Evolutionary conservation across 2,329 filamentous ascomycete genomes (phyloP), one percentile per base, ranked within the genome.

Genomic region (Colletotrichum tropicale): DNA sequence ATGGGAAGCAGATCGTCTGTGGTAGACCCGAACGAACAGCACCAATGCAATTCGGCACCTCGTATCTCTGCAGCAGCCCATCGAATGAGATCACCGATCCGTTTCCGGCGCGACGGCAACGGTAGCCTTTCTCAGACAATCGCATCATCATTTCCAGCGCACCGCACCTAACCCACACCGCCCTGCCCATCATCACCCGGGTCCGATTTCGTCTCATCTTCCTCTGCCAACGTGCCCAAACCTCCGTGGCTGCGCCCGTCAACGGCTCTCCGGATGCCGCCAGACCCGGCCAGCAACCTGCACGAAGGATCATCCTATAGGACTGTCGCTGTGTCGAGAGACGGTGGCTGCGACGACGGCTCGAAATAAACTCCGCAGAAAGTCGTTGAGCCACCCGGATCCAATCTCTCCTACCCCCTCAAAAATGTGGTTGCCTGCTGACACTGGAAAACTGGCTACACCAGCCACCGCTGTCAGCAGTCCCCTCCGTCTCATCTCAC

Each of bases 391-490:
- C 71, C 71, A 52, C 60, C 18, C 52, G 61, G 36, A 36, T 61
- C 34, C 32, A 55, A 55, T n/a, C 16, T 66, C 48, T 61, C 60
- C 43, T 21, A 8, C 5, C 43, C 10, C 38, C n/a, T 21, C 43
- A 21, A 0, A 55, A 61, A 66, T 56, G 3, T 65, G 24, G 66
- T 9, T 74, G 71, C 71, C 71, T 74, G n/a, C 24, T 66, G 7
- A 66, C 36, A 21, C 43, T 52, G n/a, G 0, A 1, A 13, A 52
- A 8, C 36, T 28, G 5, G 4, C 24, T 15, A 13, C 30, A 32
- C 56, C 66, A 66, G 71, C 71, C 71, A 70, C 67, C 13, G 43
- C 60, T 12, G 48, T 70, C 66, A 74, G 48, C 32, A 36, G 60
- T 18, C n/a, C 38, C 16, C 24, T 26, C 43, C 48, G 38, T 48